These are phyloP conservation scores for Phaeophleospora eucalypticola DNA, from an alignment of 2,329 filamentous ascomycete genomes.

Conservation along the genomic window DNA sequence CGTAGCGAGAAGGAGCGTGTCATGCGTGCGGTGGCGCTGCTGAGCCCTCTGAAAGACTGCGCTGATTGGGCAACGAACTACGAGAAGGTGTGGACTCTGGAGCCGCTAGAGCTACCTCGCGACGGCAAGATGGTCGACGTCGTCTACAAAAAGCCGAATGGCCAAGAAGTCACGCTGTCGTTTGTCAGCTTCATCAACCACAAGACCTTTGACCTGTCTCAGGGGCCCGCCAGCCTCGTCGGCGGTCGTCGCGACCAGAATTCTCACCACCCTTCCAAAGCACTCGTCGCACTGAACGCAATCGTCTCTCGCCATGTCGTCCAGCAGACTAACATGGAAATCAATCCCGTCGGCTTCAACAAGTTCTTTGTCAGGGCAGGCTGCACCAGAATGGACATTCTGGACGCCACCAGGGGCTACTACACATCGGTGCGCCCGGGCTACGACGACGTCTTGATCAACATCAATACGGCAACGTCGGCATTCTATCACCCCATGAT, in stretches of 20 bases:
- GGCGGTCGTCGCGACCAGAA: background rate
- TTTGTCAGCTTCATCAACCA: background rate
- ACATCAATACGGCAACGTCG: background rate
- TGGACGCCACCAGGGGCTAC: background rate
- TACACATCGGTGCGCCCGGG: background rate
- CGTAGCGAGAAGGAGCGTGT: background rate
- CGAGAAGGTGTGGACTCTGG: background rate
- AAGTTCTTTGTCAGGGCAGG: background rate
- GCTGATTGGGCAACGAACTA: background rate
- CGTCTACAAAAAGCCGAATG: background rate
- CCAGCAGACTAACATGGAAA: background rate
- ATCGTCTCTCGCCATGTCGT: background rate
- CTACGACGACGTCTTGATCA: background rate
- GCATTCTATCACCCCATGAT: background rate
- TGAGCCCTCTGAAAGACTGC: background rate
- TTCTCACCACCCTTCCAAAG: background rate
- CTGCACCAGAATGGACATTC: background rate
- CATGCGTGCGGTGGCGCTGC: background rate
- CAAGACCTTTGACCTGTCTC: background rate
- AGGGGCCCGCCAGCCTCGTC: background rate
- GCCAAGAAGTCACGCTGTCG: background rate
- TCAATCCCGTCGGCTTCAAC: background rate
- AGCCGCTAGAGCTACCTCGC: background rate
- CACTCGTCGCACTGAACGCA: background rate
- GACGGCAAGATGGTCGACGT: background rate